phyloP scores from a whole-genome alignment of 2,329 filamentous ascomycete species.

The Hymenoscyphus occultus region DNA sequence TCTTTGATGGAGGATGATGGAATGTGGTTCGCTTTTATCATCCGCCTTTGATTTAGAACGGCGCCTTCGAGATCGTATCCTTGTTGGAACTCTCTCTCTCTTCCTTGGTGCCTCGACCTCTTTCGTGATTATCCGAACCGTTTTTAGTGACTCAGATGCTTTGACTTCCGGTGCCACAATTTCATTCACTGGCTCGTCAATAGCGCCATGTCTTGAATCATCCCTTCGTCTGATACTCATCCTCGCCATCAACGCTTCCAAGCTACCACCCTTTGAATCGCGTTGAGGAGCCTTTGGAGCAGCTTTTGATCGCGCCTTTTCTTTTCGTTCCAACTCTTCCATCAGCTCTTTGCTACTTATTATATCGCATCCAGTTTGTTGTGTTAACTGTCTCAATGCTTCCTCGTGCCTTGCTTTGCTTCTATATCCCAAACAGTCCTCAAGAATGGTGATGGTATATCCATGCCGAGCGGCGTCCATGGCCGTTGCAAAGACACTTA shows the following conservation, averaged over 20 bases:
- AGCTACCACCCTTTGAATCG: conserved; percentile 15
- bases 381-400: conserved; percentile 31
- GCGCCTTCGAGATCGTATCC: conserved; percentile 32
- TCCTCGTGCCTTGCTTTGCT: conserved; percentile 60
- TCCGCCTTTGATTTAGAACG: conserved; percentile 23
- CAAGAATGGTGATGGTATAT: conserved; percentile 78
- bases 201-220: conserved; percentile 4
- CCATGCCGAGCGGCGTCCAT: conserved; percentile 87
- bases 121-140: conserved; percentile 15
- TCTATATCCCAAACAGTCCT: conserved; percentile 85
- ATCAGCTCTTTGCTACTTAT: conserved; percentile 32
- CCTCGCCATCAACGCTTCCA: conserved; percentile 33
- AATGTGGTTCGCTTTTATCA: conserved; percentile 12
- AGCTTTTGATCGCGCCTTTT: conserved; percentile 22
- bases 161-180: conserved; percentile 19
- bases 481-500: conserved; percentile 87
- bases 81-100: conserved; percentile 33
- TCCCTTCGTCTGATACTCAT: conserved; percentile 19
- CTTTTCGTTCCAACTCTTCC: conserved; percentile 24
- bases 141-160: conserved; percentile 23
- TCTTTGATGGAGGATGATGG: conserved; percentile 10
- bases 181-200: conserved; percentile 7
- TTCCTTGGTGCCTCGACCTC: conserved; percentile 17
- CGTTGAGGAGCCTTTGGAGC: conserved; percentile 7
- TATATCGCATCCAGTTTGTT: conserved; percentile 36